These are phyloP conservation scores for Sporothrix schenckii DNA, from an alignment of 2,329 filamentous ascomycete genomes.

Conservation along the genomic window DNA sequence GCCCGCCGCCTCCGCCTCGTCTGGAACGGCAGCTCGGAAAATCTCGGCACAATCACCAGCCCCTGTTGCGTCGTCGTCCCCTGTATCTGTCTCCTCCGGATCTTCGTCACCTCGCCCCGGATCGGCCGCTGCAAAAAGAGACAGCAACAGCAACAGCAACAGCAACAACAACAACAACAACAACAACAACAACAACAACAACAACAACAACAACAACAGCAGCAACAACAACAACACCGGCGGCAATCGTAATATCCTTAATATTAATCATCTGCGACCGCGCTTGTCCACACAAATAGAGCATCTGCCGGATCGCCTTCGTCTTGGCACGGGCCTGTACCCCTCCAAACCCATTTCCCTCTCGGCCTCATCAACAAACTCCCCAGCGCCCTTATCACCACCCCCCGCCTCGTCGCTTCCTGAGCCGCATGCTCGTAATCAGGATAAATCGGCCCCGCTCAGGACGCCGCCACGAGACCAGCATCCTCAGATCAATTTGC, in stretches of 20 bases:
- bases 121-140: not conserved
- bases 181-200: not conserved
- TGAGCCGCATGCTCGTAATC: not conserved
- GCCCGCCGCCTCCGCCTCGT: not conserved
- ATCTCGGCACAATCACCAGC: not conserved
- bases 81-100: constrained; percentile 4
- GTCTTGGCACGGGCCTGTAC: not conserved
- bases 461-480: not conserved
- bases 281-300: constrained; percentile 9
- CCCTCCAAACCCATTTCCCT: not conserved
- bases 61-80: not conserved
- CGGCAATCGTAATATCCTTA: not conserved
- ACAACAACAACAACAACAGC: no score
- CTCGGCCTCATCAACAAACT: not conserved
- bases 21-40: not conserved
- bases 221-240: not conserved
- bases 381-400: not conserved
- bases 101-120: not conserved
- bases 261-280: constrained; percentile 5
- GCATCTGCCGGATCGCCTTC: not conserved
- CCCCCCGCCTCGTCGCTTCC: not conserved
- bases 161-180: not conserved
- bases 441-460: not conserved
- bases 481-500: not conserved
- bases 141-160: not conserved